Conservation (phyloP, 345 rosid genomes). For the Euphorbia pulcherrima region DNA sequence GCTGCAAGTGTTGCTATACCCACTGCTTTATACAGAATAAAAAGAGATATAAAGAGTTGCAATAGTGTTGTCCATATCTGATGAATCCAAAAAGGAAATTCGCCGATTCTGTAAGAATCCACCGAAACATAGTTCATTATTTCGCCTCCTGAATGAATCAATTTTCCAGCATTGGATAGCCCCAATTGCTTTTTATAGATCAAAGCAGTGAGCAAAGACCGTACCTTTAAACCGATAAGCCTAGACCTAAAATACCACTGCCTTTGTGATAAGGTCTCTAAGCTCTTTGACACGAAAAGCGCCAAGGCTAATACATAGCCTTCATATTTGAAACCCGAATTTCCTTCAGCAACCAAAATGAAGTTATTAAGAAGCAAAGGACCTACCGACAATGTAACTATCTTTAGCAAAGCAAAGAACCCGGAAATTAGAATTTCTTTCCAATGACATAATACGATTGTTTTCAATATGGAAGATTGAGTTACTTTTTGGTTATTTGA, state of each 20-base stretch:
- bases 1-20: constrained; percentile 87
- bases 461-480: constrained; percentile 54
- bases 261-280: constrained; percentile 83
- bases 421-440: constrained; percentile 69
- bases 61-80: constrained; percentile 90
- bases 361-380: constrained; percentile 79
- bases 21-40: constrained; percentile 71
- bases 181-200: constrained; percentile 79
- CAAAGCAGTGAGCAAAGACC: constrained; percentile 79
- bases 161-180: constrained; percentile 64
- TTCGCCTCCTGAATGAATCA: constrained; percentile 82
- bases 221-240: constrained; percentile 65
- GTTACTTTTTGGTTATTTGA: constrained; percentile 46
- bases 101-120: constrained; percentile 91
- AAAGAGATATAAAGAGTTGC: constrained; percentile 71
- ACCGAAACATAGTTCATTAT: constrained; percentile 87
- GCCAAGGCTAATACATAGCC: constrained; percentile 62
- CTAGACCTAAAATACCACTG: constrained; percentile 91
- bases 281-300: constrained; percentile 53
- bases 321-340: constrained; percentile 58
- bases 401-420: constrained; percentile 73
- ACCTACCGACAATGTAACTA: constrained; percentile 70
- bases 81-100: constrained; percentile 92
- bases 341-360: constrained; percentile 86
- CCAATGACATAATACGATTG: constrained; percentile 55